Evolutionary conservation across 768 basidiomycete genomes (phyloP).

Genomic region (Phaffia australis): DNA sequence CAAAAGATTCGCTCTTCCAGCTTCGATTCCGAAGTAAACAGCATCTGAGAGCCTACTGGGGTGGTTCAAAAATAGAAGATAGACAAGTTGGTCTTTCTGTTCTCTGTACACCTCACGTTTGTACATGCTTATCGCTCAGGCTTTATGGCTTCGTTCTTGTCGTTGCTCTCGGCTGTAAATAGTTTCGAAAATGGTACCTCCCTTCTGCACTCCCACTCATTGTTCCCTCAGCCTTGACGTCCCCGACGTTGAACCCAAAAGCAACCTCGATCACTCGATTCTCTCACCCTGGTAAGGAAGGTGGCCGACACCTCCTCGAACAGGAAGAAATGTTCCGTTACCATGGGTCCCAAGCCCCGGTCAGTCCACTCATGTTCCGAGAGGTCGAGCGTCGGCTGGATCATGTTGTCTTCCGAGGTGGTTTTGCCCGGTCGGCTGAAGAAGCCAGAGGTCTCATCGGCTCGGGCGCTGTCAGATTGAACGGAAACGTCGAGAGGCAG

Average conservation of each 20-base stretch:
- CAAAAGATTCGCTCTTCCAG: slow-evolving; percentile 63
- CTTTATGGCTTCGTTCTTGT: not conserved
- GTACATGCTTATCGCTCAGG: not conserved
- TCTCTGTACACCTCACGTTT: not conserved
- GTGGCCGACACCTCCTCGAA: slow-evolving; percentile 20
- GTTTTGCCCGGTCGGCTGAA: slow-evolving; percentile 79
- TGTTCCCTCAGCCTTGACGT: slow-evolving; percentile 24
- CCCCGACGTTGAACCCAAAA: slow-evolving; percentile 8
- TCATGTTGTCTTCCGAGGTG: slow-evolving; percentile 77
- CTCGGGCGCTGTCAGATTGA: slow-evolving; percentile 75
- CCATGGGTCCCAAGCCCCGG: slow-evolving; percentile 55
- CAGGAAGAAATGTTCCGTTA: slow-evolving; percentile 10
- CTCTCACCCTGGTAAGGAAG: slow-evolving; percentile 20
- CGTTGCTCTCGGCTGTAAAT: not conserved
- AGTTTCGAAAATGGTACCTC: slow-evolving; percentile 91
- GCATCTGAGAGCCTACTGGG: slow-evolving; percentile 84
- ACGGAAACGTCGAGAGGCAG: slow-evolving; percentile 59
- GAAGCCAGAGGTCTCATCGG: slow-evolving; percentile 76
- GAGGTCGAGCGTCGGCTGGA: slow-evolving; percentile 94
- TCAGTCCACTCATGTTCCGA: slow-evolving; percentile 87
- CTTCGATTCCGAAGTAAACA: slow-evolving; percentile 83
- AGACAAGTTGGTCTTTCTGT: slow-evolving; percentile 4
- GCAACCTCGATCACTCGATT: slow-evolving; percentile 10
- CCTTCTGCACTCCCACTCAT: slow-evolving; percentile 64
- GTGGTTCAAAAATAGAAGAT: slow-evolving; percentile 45